Evolutionary conservation across 176 grass and related monocot genomes (phyloP).

Genomic region (Tillandsia fasciculata): DNA sequence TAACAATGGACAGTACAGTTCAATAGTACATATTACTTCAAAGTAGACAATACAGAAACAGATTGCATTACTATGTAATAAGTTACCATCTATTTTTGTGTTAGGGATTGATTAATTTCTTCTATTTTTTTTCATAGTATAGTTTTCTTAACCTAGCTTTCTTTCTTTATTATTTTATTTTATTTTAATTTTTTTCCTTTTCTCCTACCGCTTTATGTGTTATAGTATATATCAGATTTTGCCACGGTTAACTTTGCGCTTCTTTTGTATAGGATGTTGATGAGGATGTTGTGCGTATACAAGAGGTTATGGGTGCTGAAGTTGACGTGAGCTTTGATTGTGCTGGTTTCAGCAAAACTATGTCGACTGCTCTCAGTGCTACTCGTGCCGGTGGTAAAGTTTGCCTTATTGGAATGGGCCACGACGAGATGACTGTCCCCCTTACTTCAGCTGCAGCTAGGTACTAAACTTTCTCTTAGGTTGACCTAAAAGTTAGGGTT

Average conservation of each 20-base stretch:
- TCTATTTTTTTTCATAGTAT: not conserved
- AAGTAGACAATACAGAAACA: not conserved
- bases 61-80: not conserved
- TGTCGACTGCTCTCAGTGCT: conserved; percentile 74
- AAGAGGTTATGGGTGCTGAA: conserved; percentile 39
- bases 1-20: not conserved
- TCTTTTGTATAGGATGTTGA: conserved; percentile 28
- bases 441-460: conserved; percentile 66
- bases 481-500: not conserved
- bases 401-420: conserved; percentile 82
- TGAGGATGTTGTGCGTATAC: conserved; percentile 42
- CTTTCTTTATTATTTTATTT: not conserved
- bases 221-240: not conserved
- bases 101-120: not conserved
- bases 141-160: not conserved
- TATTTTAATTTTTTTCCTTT: not conserved
- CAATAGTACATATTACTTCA: not conserved
- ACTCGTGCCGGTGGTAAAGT: conserved; percentile 62
- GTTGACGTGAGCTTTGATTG: conserved; percentile 82
- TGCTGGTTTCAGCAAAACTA: conserved; percentile 79
- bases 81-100: not conserved
- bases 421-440: conserved; percentile 91
- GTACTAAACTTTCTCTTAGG: conserved; percentile 2
- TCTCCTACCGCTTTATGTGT: not conserved
- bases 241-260: not conserved